These are phyloP conservation scores for Arabidopsis lyrata DNA, from an alignment of 441 rosid genomes.

Conservation along the genomic window DNA sequence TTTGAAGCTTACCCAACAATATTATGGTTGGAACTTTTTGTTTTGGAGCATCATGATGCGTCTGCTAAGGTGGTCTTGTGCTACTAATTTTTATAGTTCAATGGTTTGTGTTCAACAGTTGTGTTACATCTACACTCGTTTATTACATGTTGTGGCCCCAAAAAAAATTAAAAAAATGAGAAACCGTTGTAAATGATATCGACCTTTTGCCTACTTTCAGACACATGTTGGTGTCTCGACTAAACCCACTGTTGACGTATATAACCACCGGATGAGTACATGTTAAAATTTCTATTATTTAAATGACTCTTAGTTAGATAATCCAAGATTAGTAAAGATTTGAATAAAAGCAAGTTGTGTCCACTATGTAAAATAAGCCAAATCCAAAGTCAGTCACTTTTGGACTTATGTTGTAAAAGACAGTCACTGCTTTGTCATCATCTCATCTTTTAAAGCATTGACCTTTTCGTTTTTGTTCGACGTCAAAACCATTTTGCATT, in stretches of 20 bases:
- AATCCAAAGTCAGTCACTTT: conserved; percentile 27
- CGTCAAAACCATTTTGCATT: neutral
- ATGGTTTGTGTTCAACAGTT: neutral
- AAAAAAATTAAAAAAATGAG: neutral
- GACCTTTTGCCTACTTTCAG: neutral
- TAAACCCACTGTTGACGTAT: neutral
- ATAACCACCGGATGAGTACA: conserved; percentile 15
- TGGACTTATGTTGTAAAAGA: conserved; percentile 24
- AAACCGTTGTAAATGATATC: neutral
- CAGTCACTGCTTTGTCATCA: conserved; percentile 38
- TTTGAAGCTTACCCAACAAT: too few species aligned
- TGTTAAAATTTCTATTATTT: neutral
- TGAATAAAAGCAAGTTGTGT: conserved; percentile 24
- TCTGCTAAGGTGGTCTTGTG: neutral
- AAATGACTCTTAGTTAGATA: conserved; percentile 1
- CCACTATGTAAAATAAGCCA: neutral
- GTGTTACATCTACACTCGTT: neutral
- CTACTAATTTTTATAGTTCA: neutral
- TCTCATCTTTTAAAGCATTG: conserved; percentile 7
- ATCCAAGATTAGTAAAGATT: conserved; percentile 17
- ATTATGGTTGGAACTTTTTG: neutral
- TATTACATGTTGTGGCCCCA: neutral
- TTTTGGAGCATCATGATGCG: neutral
- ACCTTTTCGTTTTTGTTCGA: neutral
- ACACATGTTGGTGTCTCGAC: neutral